phyloP scores from a whole-genome alignment of 192 early-diverging fungal species.

The Coemansia sp. region DNA sequence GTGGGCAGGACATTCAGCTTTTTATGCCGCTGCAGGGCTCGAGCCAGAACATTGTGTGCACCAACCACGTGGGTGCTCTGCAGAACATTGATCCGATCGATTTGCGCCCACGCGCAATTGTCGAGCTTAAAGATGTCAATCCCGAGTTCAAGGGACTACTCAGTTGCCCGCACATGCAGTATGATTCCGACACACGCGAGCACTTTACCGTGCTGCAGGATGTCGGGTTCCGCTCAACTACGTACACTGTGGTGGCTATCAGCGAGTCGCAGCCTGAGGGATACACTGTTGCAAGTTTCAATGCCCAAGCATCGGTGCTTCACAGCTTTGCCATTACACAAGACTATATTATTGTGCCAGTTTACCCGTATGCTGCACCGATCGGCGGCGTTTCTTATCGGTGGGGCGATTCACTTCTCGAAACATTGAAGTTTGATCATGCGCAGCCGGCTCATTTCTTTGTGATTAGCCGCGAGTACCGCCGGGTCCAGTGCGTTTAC shows the following conservation, averaged over 20 bases:
- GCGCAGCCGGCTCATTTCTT: constrained; percentile 62
- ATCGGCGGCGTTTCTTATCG: constrained; percentile 64
- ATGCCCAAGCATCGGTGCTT: constrained; percentile 64
- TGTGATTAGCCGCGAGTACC: constrained; percentile 68
- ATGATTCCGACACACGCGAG: constrained; percentile 67
- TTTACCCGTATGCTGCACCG: constrained; percentile 61
- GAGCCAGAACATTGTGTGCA: constrained; percentile 62
- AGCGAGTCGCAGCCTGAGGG: constrained; percentile 63
- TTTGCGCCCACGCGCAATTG: constrained; percentile 59
- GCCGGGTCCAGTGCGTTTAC: constrained; percentile 67
- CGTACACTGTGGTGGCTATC: constrained; percentile 66
- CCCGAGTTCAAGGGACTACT: constrained; percentile 60
- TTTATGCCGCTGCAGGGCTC: constrained; percentile 61
- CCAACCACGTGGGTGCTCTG: constrained; percentile 67
- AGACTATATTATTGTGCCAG: constrained; percentile 68
- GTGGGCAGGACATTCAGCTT: constrained; percentile 59
- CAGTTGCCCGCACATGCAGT: constrained; percentile 67
- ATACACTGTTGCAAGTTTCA: constrained; percentile 59
- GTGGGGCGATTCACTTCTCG: constrained; percentile 70
- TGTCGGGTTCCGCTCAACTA: constrained; percentile 63
- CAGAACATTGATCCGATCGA: constrained; percentile 67
- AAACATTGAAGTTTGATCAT: constrained; percentile 64
- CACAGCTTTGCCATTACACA: constrained; percentile 76
- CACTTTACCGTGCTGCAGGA: constrained; percentile 75
- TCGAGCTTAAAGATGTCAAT: constrained; percentile 64